Base-by-base conservation (phyloP, 352 stramenopile species). In the Hyaloperonospora brassicae region DNA sequence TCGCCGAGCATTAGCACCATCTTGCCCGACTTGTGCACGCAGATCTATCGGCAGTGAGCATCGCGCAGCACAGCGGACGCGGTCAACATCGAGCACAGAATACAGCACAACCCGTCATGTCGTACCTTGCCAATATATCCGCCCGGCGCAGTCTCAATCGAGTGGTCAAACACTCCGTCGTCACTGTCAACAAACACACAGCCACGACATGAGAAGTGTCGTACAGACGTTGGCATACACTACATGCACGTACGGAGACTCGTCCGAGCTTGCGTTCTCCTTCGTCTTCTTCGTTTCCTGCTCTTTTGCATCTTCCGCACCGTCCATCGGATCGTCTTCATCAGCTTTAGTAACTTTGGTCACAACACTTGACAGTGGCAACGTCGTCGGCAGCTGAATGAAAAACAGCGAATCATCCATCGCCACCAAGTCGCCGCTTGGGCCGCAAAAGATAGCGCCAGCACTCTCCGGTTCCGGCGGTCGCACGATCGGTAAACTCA, bases 11-110 rank as follows among this genome's bases (percentile, higher is more conserved):
- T 77, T 1, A 93, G 61, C 63, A 93, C 78, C 23, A 83, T 84
- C 68, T 90, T 91, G 52, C 84, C 84, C 2, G 84, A 93, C 62
- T 84, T 84, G 57, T 86, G 81, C 55, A 93, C 84, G 31, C 79
- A 84, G 25, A 93, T 76, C 79, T 91, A 47, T 43, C 23, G 13
- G 5, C 8, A 40, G 12, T 35, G 49, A 5, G 24, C 8, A 22
- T 2, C 36, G 47, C 1, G 43, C 12, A 64, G 10, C 25, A 22
- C 14, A 6, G 43, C n/a, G 53, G 10, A 30, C 44, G 24, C 30
- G 14, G 10, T 9, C 23, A 51, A 1, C 52, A 6, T 24, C 31
- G n/a, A n/a, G 27, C 7, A 21, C 27, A 5, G 2, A 27, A 8
- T 22, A 50, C 17, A 38, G 11, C 5, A 41, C 10, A 34, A 54